Base-by-base conservation (phyloP, 164 flowering plant genomes). In the Pachysandra terminalis region DNA sequence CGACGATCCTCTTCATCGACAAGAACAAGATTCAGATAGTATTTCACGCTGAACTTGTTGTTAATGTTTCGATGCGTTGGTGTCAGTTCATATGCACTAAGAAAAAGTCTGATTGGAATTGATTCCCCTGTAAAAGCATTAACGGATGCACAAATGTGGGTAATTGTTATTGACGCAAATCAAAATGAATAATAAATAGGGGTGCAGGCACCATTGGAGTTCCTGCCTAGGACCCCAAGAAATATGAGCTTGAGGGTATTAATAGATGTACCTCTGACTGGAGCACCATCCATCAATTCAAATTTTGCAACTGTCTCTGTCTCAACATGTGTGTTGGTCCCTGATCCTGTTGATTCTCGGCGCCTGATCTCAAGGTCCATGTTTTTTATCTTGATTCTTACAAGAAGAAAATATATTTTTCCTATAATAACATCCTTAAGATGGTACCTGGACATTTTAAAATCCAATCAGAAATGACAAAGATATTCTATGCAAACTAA, bases 211-310 rank as follows among this genome's bases (percentile, higher is more conserved):
- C 37, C 37, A 32, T 32, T 32, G 7, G 7, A 32, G 7, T 32
- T 32, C 37, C 7, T 32, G 7, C 7, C 3, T 32, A 32, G 3
- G 37, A 32, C 37, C 37, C 37, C 7, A 32, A 7, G 7, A 32
- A 32, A n/a, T 40, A 40, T 5, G 45, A 40, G 7, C 45, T 40
- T 10, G 10, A 40, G 45, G 45, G 45, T 40, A 10, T 5, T 40
- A 5, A 5, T 40, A 35, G 16, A 64, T 10, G 52, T 86, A 93
- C 98, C 98, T 90, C 98, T 82, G 27, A 93, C 96, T 15, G 98
- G 98, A 75, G 96, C 96, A 70, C 98, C 98, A 82, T 93, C 98
- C 98, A 93, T 93, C 81, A 93, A 80, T 72, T 90, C 98, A 71
- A 83, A 93, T 69, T 93, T 93, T 37, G 98, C 98, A 41, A 93